Evolutionary conservation across 2,329 filamentous ascomycete species (phyloP), one percentile per base, ranked within the genome.

Genomic region (Pseudogymnoascus sp.): DNA sequence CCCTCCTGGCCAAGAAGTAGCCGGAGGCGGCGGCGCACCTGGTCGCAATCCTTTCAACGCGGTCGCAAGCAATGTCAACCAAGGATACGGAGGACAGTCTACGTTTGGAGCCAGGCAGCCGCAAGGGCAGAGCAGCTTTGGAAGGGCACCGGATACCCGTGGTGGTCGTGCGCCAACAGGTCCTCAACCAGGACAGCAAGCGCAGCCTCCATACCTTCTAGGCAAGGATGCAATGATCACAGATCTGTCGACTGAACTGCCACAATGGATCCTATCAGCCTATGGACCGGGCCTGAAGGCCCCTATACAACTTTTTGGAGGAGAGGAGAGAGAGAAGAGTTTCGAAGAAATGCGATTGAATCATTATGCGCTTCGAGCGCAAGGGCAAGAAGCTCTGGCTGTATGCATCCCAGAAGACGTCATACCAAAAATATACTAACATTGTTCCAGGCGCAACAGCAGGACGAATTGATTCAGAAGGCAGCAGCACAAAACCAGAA

Each of bases 301-400:
- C 1, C 93, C 93, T 0, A 85, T 85, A 16, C 91, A 96, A 75
- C 81, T 97, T 0, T 93, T 96, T 70, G 91, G 91, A 61, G 92
- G 91, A 1, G 82, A 81, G 49, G 80, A 84, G 5, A 83, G 92
- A 16, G 93, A 97, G 74, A 88, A 92, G 74, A 96, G 91, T 71
- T 88, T 89, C 42, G 93, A 97, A 74, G 93, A 97, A 75, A 83
- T 96, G 73, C 84, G 92, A 60, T 73, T 93, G n/a, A 86, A 90
- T 21, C 88, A 91, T 72, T 93, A 93, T 71, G 79, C 86, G 61
- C 36, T 60, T 25, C 34, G 59, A 71, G 78, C 78, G 14, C 74
- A 77, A 72, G 60, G 42, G 28, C 61, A 60, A 28, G 34, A 61
- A 23, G 59, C 59, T 60, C 18, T 60, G 34, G 72, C 70, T 65